Conservation (phyloP, 352 stramenopile species). For the Globisporangium carolinianum region DNA sequence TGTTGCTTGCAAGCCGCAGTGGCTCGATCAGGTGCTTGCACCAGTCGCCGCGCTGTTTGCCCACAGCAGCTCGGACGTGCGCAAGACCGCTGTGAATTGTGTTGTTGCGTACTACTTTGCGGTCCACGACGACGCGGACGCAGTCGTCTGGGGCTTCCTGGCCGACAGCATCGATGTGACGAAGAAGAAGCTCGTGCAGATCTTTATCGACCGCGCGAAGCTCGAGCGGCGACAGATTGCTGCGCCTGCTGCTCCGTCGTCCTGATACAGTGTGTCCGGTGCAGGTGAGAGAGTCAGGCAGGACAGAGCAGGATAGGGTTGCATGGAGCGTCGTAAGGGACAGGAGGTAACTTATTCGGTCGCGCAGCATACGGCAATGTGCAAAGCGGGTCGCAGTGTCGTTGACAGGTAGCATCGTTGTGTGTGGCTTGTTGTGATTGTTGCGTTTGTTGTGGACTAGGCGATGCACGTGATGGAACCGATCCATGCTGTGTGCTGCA, state of each 20-base stretch:
- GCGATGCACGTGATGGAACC: too few species aligned
- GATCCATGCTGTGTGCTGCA: too few species aligned
- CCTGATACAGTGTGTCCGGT: slow-evolving; percentile 1
- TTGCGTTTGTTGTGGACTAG: too few species aligned
- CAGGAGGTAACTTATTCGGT: too few species aligned
- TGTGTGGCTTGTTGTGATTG: too few species aligned
- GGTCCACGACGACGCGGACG: slow-evolving; percentile 25
- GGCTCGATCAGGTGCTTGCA: slow-evolving; percentile 23
- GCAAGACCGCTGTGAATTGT: slow-evolving; percentile 59
- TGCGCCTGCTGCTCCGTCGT: not conserved
- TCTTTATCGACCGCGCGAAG: slow-evolving; percentile 70
- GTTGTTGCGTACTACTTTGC: slow-evolving; percentile 64
- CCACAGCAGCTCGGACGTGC: slow-evolving; percentile 55
- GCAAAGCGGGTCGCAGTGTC: too few species aligned
- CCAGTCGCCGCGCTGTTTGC: slow-evolving; percentile 27
- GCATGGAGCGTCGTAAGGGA: too few species aligned
- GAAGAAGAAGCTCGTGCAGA: slow-evolving; percentile 52
- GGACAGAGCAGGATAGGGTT: not conserved
- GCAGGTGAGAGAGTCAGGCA: not conserved
- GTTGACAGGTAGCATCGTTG: too few species aligned
- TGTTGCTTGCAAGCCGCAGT: slow-evolving; percentile 28
- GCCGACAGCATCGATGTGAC: slow-evolving; percentile 38
- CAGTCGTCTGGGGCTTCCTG: slow-evolving; percentile 39
- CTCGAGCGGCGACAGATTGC: slow-evolving; percentile 19
- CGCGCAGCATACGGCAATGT: too few species aligned